phyloP scores from a whole-genome alignment of 2,329 filamentous ascomycete genomes.

The Aspergillus hortae region DNA sequence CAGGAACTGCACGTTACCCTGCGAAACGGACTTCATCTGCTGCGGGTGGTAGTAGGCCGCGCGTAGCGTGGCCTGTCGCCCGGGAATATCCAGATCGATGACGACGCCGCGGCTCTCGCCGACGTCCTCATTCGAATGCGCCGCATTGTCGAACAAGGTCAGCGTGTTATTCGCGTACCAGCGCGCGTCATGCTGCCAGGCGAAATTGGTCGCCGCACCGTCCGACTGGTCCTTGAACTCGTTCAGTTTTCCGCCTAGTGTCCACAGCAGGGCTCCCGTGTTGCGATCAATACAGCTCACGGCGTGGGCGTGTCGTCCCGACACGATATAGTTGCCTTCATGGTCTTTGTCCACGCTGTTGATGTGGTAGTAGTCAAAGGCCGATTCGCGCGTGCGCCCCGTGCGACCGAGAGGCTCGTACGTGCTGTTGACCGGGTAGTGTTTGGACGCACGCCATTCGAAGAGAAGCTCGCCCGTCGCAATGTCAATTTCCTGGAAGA shows the following conservation, averaged over 20 bases:
- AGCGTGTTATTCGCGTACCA: conserved; percentile 23
- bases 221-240: conserved; percentile 42
- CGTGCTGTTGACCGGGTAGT: conserved; percentile 23
- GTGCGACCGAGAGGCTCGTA: conserved; percentile 9
- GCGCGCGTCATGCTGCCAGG: conserved; percentile 53
- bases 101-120: conserved; percentile 43
- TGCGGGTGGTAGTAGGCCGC: conserved; percentile 38
- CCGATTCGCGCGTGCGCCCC: conserved; percentile 14
- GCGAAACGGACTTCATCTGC: conserved; percentile 35
- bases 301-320: conserved; percentile 48
- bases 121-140: conserved; percentile 16
- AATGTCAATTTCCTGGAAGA: conserved; percentile 35
- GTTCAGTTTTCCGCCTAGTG: conserved; percentile 49
- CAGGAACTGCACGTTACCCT: conserved; percentile 43
- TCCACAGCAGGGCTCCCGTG: conserved; percentile 52
- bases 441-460: conserved; percentile 34
- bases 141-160: conserved; percentile 40
- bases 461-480: conserved; percentile 32
- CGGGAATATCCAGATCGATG: conserved; percentile 36
- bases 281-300: conserved; percentile 47
- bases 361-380: conserved; percentile 58
- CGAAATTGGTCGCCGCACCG: conserved; percentile 35
- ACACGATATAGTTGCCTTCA: conserved; percentile 53
- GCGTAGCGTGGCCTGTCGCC: conserved; percentile 39
- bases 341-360: conserved; percentile 54